phyloP scores from a whole-genome alignment of 2,329 filamentous ascomycete species.

The Pezicula neosporulosa region DNA sequence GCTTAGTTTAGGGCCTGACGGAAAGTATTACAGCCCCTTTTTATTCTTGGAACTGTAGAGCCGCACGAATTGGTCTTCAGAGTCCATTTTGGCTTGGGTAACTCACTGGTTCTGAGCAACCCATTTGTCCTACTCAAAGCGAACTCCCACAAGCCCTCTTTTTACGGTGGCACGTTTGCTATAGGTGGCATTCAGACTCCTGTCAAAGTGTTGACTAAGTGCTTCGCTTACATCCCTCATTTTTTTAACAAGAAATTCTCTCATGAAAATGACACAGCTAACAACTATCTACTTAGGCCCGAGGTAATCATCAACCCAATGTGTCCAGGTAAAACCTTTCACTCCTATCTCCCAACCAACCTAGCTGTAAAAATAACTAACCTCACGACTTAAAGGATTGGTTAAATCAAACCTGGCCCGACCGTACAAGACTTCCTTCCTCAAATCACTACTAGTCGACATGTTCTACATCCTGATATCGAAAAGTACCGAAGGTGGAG shows the following conservation, averaged over 20 bases:
- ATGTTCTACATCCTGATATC: constrained; percentile 13
- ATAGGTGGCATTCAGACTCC: too few species aligned
- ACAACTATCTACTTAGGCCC: constrained; percentile 6
- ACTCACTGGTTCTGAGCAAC: background rate
- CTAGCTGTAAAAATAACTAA: background rate
- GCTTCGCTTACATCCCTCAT: background rate
- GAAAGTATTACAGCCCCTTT: constrained; percentile 8
- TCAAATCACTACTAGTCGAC: constrained; percentile 9
- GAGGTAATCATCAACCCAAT: constrained; percentile 20
- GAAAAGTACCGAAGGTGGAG: constrained; percentile 28
- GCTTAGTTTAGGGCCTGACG: constrained; percentile 12
- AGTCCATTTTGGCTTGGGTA: background rate
- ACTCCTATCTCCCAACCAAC: background rate
- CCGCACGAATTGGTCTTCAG: too few species aligned
- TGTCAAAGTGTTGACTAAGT: too few species aligned
- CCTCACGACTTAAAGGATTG: constrained; percentile 7
- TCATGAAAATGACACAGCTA: background rate
- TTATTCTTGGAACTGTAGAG: background rate
- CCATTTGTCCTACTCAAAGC: too few species aligned
- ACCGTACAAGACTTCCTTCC: constrained; percentile 13
- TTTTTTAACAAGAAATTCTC: background rate
- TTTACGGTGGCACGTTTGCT: too few species aligned
- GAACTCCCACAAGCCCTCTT: too few species aligned
- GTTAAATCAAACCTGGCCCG: constrained; percentile 21
- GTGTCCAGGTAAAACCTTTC: constrained; percentile 13